Conservation (phyloP, 805 yeast species). For the Yarrowia divulgata region DNA sequence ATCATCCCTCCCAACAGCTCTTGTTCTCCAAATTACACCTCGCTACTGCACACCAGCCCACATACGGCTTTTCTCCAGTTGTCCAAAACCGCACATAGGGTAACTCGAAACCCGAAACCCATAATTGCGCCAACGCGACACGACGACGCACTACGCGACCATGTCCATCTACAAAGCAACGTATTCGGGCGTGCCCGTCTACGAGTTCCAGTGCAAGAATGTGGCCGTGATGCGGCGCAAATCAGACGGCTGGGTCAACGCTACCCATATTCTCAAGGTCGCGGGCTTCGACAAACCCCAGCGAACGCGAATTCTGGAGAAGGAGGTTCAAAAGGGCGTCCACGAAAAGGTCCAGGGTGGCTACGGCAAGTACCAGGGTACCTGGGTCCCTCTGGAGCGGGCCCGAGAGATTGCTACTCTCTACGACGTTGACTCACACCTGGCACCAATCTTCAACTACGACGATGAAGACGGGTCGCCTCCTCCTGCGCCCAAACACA, state of each 20-base stretch:
- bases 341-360: conserved; percentile 79
- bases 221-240: conserved; percentile 89
- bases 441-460: conserved; percentile 72
- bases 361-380: conserved; percentile 85
- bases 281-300: conserved; percentile 72
- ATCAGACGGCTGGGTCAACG: conserved; percentile 94
- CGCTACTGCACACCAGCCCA: conserved; percentile 3
- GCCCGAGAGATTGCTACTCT: conserved; percentile 73
- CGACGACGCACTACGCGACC: conserved; percentile 38
- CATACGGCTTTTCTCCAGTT: conserved; percentile 2
- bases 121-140: conserved; percentile 39
- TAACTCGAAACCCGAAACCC: conserved; percentile 18
- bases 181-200: conserved; percentile 56
- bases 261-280: conserved; percentile 88
- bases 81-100: conserved; percentile 6
- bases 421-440: conserved; percentile 66
- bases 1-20: background rate
- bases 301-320: conserved; percentile 68
- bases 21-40: background rate
- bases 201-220: conserved; percentile 65
- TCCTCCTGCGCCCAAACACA: conserved; percentile 65
- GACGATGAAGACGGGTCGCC: conserved; percentile 62
- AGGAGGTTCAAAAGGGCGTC: conserved; percentile 65
- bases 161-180: conserved; percentile 52
- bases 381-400: conserved; percentile 88